Conservation (phyloP, 768 basidiomycete genomes). For the Psilocybe cyanescens region DNA sequence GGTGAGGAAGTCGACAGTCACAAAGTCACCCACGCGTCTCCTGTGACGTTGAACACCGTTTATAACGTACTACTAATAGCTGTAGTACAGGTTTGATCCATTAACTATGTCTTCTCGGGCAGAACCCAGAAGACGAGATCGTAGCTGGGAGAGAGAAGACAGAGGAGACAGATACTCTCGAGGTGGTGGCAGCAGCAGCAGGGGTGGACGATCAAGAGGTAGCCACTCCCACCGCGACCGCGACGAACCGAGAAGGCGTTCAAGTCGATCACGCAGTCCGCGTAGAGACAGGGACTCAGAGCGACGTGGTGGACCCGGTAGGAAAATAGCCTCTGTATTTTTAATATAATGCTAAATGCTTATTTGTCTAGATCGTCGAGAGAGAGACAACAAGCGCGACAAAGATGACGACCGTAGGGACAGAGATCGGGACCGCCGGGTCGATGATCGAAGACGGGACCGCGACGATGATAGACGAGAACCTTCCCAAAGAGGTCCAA, state of each 20-base stretch:
- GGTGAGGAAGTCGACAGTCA: background rate
- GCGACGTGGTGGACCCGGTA: slow-evolving; percentile 19
- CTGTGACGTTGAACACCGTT: background rate
- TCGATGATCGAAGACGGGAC: slow-evolving; percentile 35
- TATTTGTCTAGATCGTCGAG: slow-evolving; percentile 25
- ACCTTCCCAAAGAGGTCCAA: slow-evolving; percentile 37
- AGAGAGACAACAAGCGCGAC: slow-evolving; percentile 33
- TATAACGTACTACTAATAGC: background rate
- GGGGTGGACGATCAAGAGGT: slow-evolving; percentile 35
- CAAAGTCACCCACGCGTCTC: background rate
- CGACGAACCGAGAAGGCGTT: slow-evolving; percentile 48
- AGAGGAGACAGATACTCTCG: slow-evolving; percentile 49
- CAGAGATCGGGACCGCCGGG: slow-evolving; percentile 39
- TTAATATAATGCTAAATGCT: background rate
- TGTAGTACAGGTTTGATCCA: background rate
- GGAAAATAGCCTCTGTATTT: background rate
- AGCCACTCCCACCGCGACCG: slow-evolving; percentile 42
- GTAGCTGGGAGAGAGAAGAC: slow-evolving; percentile 68
- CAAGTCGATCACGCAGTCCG: slow-evolving; percentile 55
- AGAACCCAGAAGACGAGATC: slow-evolving; percentile 59
- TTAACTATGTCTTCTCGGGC: slow-evolving; percentile 58
- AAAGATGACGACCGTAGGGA: slow-evolving; percentile 48
- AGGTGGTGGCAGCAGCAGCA: slow-evolving; percentile 33
- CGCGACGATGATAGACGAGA: slow-evolving; percentile 40
- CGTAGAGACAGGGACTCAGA: slow-evolving; percentile 31